Conservation (phyloP, 2,329 filamentous ascomycete species). For the Nemania sp. region DNA sequence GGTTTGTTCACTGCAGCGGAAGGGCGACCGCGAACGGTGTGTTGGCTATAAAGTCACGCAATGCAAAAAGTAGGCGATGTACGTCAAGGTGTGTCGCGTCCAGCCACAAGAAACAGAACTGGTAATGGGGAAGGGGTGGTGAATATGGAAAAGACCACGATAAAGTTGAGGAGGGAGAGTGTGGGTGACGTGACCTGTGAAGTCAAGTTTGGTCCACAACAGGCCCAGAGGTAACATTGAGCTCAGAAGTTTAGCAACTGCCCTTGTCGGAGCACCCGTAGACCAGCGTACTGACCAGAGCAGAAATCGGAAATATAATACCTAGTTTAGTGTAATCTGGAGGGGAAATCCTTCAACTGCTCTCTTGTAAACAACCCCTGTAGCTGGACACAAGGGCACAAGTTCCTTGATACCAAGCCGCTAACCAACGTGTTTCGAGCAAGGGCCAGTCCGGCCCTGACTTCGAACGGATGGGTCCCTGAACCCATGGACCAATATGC, state of each 20-base stretch:
- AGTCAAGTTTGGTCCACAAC: constrained; percentile 32
- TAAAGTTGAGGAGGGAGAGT: constrained; percentile 36
- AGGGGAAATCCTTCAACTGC: constrained; percentile 43
- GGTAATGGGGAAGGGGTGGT: constrained; percentile 30
- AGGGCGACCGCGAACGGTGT: constrained; percentile 25
- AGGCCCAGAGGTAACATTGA: constrained; percentile 28
- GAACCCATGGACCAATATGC: constrained; percentile 38
- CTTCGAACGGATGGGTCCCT: constrained; percentile 33
- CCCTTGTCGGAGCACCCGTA: constrained; percentile 46
- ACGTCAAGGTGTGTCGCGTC: constrained; percentile 28
- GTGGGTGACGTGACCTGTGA: constrained; percentile 31
- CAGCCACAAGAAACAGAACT: constrained; percentile 24
- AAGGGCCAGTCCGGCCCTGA: constrained; percentile 26
- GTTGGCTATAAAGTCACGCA: constrained; percentile 27
- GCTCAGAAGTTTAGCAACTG: constrained; percentile 22
- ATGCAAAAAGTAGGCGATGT: constrained; percentile 23
- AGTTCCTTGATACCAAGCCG: constrained; percentile 40
- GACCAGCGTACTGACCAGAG: constrained; percentile 51
- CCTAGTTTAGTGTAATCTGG: constrained; percentile 43
- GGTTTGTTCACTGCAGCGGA: constrained; percentile 35
- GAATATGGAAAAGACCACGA: constrained; percentile 35
- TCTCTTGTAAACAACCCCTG: constrained; percentile 39
- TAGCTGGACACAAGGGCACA: constrained; percentile 38
- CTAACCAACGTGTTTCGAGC: constrained; percentile 42
- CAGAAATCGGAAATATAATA: constrained; percentile 56